These are phyloP conservation scores for Limonomyces culmigenus DNA, from an alignment of 1,284 basidiomycete genomes.

Conservation along the genomic window DNA sequence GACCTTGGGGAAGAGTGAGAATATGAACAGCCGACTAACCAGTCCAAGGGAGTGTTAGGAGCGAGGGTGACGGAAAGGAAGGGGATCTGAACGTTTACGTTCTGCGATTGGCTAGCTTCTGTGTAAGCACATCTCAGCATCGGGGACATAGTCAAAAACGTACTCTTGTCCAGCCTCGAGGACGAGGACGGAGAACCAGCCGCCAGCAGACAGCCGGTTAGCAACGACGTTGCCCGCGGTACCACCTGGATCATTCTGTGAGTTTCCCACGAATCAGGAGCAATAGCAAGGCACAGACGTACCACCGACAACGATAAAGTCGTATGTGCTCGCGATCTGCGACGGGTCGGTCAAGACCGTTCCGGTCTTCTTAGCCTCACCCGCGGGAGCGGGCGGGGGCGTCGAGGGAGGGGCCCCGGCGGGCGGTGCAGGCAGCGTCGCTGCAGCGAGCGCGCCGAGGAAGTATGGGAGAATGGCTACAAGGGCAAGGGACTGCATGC, in stretches of 20 bases:
- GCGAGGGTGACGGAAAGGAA: slow-evolving; percentile 8
- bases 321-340: too few species aligned
- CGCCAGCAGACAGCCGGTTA: slow-evolving; percentile 10
- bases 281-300: neutral
- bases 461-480: too few species aligned
- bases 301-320: slow-evolving; percentile 3
- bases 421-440: too few species aligned
- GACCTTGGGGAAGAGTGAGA: too few species aligned
- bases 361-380: too few species aligned
- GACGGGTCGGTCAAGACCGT: too few species aligned
- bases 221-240: slow-evolving; percentile 12
- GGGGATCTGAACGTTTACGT: slow-evolving; percentile 8
- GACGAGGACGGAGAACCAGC: slow-evolving; percentile 9
- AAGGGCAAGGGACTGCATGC: too few species aligned
- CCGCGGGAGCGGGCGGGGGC: too few species aligned
- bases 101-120: neutral
- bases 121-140: neutral
- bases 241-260: neutral
- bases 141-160: neutral
- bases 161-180: slow-evolving; percentile 11
- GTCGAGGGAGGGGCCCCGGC: too few species aligned
- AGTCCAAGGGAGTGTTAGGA: slow-evolving; percentile 6
- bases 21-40: neutral
- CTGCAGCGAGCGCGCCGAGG: too few species aligned
- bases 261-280: neutral